Conservation (phyloP, 2,329 filamentous ascomycete species). For the Venturia oleaginea region DNA sequence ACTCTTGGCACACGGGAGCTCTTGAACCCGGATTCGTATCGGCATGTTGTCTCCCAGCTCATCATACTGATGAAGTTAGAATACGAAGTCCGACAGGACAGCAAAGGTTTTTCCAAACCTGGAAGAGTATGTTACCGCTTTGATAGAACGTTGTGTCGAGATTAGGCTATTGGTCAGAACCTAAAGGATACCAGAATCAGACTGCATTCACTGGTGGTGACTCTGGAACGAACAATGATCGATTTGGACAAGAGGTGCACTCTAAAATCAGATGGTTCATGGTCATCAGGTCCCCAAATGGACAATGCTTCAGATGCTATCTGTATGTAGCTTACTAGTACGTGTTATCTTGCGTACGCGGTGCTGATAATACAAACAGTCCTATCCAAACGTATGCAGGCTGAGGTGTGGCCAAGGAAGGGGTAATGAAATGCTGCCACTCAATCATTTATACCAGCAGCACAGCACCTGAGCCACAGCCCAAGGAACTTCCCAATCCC, state of each 20-base stretch:
- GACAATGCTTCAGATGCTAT: conserved; percentile 15
- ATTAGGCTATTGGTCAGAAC: neutral
- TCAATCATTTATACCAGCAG: conserved; percentile 16
- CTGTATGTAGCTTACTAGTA: conserved; percentile 13
- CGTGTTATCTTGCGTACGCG: neutral
- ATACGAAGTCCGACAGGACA: conserved; percentile 7
- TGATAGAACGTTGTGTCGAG: neutral
- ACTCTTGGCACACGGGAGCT: neutral
- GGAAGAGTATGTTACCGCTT: conserved; percentile 13
- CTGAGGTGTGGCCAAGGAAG: conserved; percentile 17
- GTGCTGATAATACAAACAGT: conserved; percentile 10
- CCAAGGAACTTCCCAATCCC: neutral
- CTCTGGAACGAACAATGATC: neutral
- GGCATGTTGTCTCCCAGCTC: neutral
- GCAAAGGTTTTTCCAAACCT: conserved; percentile 14
- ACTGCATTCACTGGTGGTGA: neutral
- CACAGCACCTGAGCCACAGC: neutral
- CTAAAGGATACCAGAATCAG: neutral
- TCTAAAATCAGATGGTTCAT: conserved; percentile 9
- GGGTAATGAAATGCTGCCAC: conserved; percentile 18
- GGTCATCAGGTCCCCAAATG: neutral
- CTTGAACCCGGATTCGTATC: neutral
- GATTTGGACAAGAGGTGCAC: neutral
- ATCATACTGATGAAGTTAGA: conserved; percentile 9
- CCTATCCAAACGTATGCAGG: conserved; percentile 21